A percentile compares a stretch with the other conserved stretches of the same genome.
phyloP scores from a whole-genome alignment of 2,329 filamentous ascomycete genomes.

The Arthroderma sp. region DNA sequence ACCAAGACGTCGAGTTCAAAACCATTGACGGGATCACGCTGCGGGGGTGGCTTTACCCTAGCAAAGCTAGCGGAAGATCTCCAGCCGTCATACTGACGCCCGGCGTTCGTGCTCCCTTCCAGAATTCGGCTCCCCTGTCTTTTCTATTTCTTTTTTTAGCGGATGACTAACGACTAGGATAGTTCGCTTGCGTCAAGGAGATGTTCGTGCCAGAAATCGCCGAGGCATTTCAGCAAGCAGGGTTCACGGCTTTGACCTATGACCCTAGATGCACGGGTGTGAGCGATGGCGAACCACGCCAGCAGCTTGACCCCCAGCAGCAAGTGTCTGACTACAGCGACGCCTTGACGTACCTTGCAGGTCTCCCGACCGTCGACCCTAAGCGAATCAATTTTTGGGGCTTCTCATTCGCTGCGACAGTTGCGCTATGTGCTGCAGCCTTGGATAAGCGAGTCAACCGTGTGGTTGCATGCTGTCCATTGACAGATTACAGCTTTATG shows the following conservation, averaged over 20 bases:
- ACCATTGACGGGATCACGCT: slow-evolving; percentile 29
- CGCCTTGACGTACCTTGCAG: slow-evolving; percentile 21
- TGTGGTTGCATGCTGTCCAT: slow-evolving; percentile 16
- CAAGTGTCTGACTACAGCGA: slow-evolving; percentile 24
- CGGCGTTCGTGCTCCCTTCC: slow-evolving; percentile 5
- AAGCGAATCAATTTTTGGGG: slow-evolving; percentile 24
- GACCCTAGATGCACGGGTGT: slow-evolving; percentile 18
- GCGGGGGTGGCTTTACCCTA: slow-evolving; percentile 25
- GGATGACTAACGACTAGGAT: background rate
- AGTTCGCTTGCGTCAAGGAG: slow-evolving; percentile 19
- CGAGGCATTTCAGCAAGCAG: slow-evolving; percentile 8
- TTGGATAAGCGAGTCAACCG: slow-evolving; percentile 18
- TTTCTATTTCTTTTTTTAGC: background rate
- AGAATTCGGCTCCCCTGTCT: slow-evolving; percentile 2
- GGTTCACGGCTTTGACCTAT: slow-evolving; percentile 17
- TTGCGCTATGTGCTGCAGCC: slow-evolving; percentile 17
- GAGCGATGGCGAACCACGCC: slow-evolving; percentile 20
- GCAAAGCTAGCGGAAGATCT: slow-evolving; percentile 4
- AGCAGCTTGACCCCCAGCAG: slow-evolving; percentile 19
- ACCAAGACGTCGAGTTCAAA: slow-evolving; percentile 25
- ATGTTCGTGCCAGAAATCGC: slow-evolving; percentile 12
- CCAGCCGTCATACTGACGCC: slow-evolving; percentile 8
- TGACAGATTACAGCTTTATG: slow-evolving; percentile 4
- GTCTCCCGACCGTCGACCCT: slow-evolving; percentile 15
- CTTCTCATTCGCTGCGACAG: slow-evolving; percentile 17